Conservation (phyloP, 805 yeast genomes). For the Groenewaldozyma salmanticensis region DNA sequence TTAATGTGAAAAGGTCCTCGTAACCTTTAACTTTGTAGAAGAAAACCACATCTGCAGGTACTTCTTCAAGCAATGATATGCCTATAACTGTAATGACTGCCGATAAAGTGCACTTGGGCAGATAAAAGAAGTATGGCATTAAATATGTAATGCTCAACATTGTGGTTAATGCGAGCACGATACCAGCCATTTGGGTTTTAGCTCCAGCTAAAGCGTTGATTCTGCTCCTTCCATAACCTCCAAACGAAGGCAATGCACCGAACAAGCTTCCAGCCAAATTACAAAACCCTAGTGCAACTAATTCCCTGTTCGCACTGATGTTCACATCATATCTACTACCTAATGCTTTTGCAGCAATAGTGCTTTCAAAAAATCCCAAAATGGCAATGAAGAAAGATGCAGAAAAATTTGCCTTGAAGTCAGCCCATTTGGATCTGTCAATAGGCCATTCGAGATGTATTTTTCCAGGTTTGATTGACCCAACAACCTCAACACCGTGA, state of each 20-base stretch:
- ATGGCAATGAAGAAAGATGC: slow-evolving; percentile 71
- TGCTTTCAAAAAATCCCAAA: slow-evolving; percentile 85
- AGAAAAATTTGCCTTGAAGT: slow-evolving; percentile 48
- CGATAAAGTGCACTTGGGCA: slow-evolving; percentile 73
- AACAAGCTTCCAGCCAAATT: slow-evolving; percentile 51
- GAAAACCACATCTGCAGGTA: slow-evolving; percentile 67
- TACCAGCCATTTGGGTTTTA: slow-evolving; percentile 73
- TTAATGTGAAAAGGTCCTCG: slow-evolving; percentile 62
- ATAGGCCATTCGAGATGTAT: slow-evolving; percentile 53
- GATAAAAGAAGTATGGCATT: slow-evolving; percentile 52
- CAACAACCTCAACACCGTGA: slow-evolving; percentile 57
- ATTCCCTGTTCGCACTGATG: slow-evolving; percentile 79
- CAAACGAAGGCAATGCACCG: slow-evolving; percentile 77
- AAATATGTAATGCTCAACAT: slow-evolving; percentile 52
- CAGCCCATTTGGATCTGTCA: slow-evolving; percentile 33
- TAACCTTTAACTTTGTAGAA: slow-evolving; percentile 67
- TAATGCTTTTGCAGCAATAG: slow-evolving; percentile 83
- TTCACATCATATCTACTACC: slow-evolving; percentile 55
- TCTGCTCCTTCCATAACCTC: slow-evolving; percentile 91
- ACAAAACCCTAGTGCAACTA: slow-evolving; percentile 78
- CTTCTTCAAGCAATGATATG: slow-evolving; percentile 65
- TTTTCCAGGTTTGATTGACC: slow-evolving; percentile 46
- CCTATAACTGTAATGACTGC: slow-evolving; percentile 78
- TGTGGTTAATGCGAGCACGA: slow-evolving; percentile 69
- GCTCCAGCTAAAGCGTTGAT: slow-evolving; percentile 86